phyloP scores from a whole-genome alignment of 441 rosid species.

The Gossypium trilobum region DNA sequence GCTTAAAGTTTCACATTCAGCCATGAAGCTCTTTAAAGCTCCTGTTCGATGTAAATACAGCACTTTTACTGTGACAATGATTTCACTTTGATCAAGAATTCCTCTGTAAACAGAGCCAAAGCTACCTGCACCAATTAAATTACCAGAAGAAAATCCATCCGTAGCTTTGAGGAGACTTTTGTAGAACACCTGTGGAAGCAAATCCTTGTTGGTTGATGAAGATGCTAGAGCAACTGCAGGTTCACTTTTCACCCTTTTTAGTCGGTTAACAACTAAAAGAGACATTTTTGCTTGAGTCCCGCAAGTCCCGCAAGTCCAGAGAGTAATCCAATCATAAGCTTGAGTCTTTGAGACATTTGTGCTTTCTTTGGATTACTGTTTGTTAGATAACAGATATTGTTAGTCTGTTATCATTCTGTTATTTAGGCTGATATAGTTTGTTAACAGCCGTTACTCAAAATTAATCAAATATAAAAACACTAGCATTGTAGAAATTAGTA shows the following conservation, averaged over 20 bases:
- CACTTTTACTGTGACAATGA: not conserved
- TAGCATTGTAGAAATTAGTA: too few relatives aligned
- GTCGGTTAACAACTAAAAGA: not conserved
- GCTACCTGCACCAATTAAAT: constrained; percentile 22
- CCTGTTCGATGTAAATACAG: not conserved
- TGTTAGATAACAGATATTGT: too few relatives aligned
- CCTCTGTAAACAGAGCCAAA: constrained; percentile 29
- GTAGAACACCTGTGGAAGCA: constrained; percentile 15
- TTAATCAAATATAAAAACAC: too few relatives aligned
- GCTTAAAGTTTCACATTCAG: constrained; percentile 1
- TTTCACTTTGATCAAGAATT: not conserved
- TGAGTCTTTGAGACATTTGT: not conserved
- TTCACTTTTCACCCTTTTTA: not conserved
- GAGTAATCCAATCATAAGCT: not conserved
- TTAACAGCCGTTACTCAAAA: too few relatives aligned
- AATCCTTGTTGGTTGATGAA: not conserved
- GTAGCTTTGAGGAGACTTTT: constrained; percentile 15
- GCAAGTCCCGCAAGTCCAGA: not conserved
- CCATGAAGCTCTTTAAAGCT: constrained; percentile 9
- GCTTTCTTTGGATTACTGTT: not conserved
- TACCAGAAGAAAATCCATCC: constrained; percentile 17
- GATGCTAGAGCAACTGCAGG: not conserved
- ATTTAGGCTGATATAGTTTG: too few relatives aligned
- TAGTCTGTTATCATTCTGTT: too few relatives aligned
- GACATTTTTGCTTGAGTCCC: not conserved